Evolutionary conservation across 1,284 basidiomycete genomes (phyloP), one percentile per base, ranked within the genome.

Genomic region (Earliella scabrosa): DNA sequence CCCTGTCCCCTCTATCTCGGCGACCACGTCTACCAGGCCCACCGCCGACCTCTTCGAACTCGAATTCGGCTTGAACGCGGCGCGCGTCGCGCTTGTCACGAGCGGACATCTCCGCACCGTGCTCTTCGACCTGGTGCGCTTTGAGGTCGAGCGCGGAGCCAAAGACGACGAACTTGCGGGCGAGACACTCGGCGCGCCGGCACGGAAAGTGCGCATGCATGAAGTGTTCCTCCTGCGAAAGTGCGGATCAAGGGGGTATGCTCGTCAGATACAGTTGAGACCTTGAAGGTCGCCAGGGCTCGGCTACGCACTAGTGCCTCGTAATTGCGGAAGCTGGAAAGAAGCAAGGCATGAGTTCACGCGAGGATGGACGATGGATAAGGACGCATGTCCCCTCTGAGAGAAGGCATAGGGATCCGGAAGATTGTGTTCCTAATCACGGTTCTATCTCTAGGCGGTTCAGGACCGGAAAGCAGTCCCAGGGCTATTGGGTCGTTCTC

Each of bases 151-250:
- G 77, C 34, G 87, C 81, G 20, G 88, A 89, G 46, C 86, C 87
- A 71, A 98, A 99, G 14, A 99, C 97, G 48, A 98, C 91, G 66
- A 98, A 99, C 74, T 97, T 98, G 66, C 88, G 87, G 16, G 87
- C 88, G 35, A 91, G 82, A 70, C 97, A 99, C 31, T 80, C 71
- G 0, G 85, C 66, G 54, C 94, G 86, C 4, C 75, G 80, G 71
- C 97, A 99, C 3, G 93, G 86, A 71, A 82, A 85, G 72, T 99
- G 97, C 10, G 73, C 80, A 41, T 74, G 75, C 58, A 77, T 79
- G 69, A 92, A 92, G 66, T 93, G 91, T 38, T 73, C 75, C 70
- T 92, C 89, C 87, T 90, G 59, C n/a, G 35, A 24, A 9, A 5
- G 40, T 50, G 13, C 35, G 8, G 23, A 48, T 45, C 18, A 24